Base-by-base conservation (phyloP, 2,329 filamentous ascomycete genomes). In the Xylaria sp. region DNA sequence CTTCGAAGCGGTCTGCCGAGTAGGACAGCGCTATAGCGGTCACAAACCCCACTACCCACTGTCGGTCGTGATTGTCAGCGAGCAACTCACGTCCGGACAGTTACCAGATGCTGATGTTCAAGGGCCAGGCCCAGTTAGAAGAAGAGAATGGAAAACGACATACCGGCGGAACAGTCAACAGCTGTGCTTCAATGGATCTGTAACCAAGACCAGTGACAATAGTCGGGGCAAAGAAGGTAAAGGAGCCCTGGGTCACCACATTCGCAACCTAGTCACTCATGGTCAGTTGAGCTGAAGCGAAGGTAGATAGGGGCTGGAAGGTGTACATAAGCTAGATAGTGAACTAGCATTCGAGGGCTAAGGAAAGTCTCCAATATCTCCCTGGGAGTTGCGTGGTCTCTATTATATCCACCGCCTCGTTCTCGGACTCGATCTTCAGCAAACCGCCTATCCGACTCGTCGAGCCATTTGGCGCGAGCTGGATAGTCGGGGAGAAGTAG, bases 171-270 rank as follows among this genome's bases (percentile, higher is more conserved):
- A 68, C 63, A 1, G 64, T 66, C 22, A 68, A 46, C 4, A 68
- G 59, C 34, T 67, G 66, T 1, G 64, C 66, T 22, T 66, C 50
- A 5, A 68, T 65, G 2, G 64, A 67, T 19, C 49, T n/a, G 37
- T 67, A 69, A 2, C 66, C 66, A 1, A 68, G 52, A 0, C 66
- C 78, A 2, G 77, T 78, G 7, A 82, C 78, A 73, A 81, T 81
- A 54, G 80, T 67, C 0, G 79, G 78, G 0, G 79, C 79, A 60
- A 76, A 82, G 61, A 80, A 82, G 19, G 81, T 79, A 58, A 82
- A 80, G 1, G 65, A 67, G 2, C 61, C 63, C 22, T 66, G 66
- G 5, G 59, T 54, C 5, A 68, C 62, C 3, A 63, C 60, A 24
- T 69, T 67, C 21, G 64, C 62, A 17, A 66, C 60, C 66, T 68